Percentiles rank a stretch among this genome's conserved stretches.
Conservation (phyloP, 192 early-diverging fungal species). For the Backusella psychrophila region DNA sequence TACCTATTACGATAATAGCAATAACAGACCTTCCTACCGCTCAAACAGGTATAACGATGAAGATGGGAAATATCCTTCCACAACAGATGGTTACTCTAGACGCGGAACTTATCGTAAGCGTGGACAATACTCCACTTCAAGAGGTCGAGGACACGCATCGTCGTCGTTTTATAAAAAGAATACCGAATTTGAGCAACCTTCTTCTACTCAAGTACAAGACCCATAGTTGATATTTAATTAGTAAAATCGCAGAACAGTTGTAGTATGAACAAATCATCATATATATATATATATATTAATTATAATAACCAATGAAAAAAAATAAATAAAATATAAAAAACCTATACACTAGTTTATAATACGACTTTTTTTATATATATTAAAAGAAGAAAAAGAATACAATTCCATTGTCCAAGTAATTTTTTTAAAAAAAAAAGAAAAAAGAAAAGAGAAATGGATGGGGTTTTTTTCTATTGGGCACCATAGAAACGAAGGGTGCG, state of each 20-base stretch:
- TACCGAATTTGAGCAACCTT: background rate
- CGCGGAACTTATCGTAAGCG: conserved; percentile 2
- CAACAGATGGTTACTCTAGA: background rate
- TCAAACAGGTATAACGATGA: background rate
- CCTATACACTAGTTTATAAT: background rate
- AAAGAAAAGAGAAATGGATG: background rate
- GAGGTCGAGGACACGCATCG: background rate
- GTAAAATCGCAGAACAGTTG: background rate
- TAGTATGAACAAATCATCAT: background rate
- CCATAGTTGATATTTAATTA: background rate
- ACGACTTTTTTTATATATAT: background rate
- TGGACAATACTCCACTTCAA: background rate
- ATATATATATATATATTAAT: background rate
- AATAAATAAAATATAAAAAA: background rate
- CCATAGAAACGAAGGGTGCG: conserved; percentile 54
- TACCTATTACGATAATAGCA: background rate
- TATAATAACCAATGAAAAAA: background rate
- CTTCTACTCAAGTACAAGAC: background rate
- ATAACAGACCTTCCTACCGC: background rate
- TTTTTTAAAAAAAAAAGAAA: background rate
- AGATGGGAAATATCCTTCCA: background rate
- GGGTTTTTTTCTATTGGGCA: background rate
- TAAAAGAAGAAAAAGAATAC: background rate
- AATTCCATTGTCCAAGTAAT: background rate
- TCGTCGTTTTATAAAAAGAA: background rate